phyloP scores from a whole-genome alignment of 1,284 basidiomycete species.

The Trichosporon coremiiforme region DNA sequence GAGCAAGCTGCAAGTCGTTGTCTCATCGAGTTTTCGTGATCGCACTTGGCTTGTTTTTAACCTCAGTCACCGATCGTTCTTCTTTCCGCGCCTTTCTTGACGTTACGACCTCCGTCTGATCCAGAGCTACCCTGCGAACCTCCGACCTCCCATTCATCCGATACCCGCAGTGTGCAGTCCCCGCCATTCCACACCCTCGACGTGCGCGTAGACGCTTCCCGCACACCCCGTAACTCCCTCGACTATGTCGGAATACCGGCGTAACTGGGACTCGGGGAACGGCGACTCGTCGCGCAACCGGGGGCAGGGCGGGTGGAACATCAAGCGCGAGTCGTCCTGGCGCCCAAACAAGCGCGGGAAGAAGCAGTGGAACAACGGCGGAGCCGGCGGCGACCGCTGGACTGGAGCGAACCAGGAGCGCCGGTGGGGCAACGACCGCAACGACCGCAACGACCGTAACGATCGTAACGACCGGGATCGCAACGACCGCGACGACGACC shows the following conservation, averaged over 20 bases:
- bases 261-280: slow-evolving; percentile 19
- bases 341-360: slow-evolving; percentile 21
- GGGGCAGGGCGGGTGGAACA: slow-evolving; percentile 15
- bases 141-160: background rate
- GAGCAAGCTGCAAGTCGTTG: background rate
- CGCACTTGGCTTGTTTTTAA: background rate
- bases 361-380: slow-evolving; percentile 4
- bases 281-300: slow-evolving; percentile 15
- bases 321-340: slow-evolving; percentile 35
- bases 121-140: background rate
- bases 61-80: background rate
- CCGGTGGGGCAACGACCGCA: slow-evolving; percentile 20
- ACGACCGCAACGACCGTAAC: slow-evolving; percentile 23
- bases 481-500: slow-evolving; percentile 20
- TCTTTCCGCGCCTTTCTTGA: background rate
- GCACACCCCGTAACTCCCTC: background rate
- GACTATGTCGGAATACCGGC: slow-evolving; percentile 17
- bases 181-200: background rate
- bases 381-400: background rate
- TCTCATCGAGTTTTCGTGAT: slow-evolving; percentile 10
- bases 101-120: background rate
- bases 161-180: background rate
- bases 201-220: slow-evolving; percentile 4
- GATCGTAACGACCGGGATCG: slow-evolving; percentile 18
- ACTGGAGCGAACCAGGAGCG: background rate